These are phyloP conservation scores for Phytophthora uliginosa DNA, from an alignment of 352 stramenopile genomes.

Conservation along the genomic window DNA sequence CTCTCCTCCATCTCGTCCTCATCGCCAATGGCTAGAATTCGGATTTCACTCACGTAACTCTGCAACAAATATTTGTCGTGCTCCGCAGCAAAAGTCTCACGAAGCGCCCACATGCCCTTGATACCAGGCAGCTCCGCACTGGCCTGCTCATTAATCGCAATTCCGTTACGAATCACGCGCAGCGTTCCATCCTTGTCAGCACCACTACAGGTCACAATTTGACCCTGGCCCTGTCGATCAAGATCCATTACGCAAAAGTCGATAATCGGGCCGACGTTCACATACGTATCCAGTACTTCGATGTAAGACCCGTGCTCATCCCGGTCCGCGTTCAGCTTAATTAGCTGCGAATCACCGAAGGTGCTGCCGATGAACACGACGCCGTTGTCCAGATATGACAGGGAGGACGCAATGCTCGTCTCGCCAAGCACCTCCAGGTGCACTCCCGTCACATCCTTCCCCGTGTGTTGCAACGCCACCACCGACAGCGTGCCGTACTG, in stretches of 20 bases:
- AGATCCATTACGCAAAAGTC: conserved; percentile 99
- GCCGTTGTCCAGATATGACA: conserved; percentile 96
- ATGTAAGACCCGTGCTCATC: conserved; percentile 92
- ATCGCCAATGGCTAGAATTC: conserved; percentile 94
- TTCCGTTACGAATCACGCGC: conserved; percentile 99
- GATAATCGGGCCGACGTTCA: conserved; percentile 98
- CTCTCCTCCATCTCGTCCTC: conserved; percentile 94
- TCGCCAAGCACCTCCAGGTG: conserved; percentile 95
- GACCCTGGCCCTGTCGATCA: conserved; percentile 94
- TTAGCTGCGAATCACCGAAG: conserved; percentile 96
- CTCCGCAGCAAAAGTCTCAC: conserved; percentile 83
- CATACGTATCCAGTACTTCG: conserved; percentile 97
- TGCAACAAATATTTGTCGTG: conserved; percentile 98
- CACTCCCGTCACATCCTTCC: conserved; percentile 82
- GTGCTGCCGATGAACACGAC: conserved; percentile 96
- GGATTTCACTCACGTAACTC: conserved; percentile 97
- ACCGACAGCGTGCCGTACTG: conserved; percentile 93
- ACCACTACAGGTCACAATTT: conserved; percentile 98
- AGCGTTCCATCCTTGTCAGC: conserved; percentile 96
- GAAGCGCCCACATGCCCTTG: conserved; percentile 98
- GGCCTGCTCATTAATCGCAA: conserved; percentile 98
- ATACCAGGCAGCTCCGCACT: conserved; percentile 97
- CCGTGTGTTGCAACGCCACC: conserved; percentile 85
- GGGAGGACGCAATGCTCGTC: conserved; percentile 90
- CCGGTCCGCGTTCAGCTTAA: conserved; percentile 91